Base-by-base conservation (phyloP, 1,139 yeast genomes). In the Debaryomyces sp. region DNA sequence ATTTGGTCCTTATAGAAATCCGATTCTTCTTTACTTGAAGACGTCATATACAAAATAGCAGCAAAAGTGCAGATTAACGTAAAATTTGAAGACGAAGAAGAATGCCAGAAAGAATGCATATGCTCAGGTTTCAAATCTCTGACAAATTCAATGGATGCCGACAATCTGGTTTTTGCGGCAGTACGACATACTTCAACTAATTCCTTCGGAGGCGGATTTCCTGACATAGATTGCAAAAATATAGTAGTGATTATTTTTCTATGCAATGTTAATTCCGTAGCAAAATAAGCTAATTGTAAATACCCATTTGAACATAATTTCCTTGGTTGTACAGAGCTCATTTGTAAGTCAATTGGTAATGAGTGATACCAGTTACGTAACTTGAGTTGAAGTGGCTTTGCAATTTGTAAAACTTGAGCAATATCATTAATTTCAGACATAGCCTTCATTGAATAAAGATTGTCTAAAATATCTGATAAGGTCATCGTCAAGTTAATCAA, bases 21-120 rank as follows among this genome's bases (percentile, higher is more conserved):
- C 0, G 87, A 78, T 59, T 89, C 96, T 49, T 83, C 89, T 18
- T 77, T 66, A 3, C 78, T 65, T 9, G 76, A 69, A 0, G 91
- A 71, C 0, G 92, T 84, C 29, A 84, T 82, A 59, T 78, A 88
- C 48, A 91, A 69, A 8, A 91, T 71, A 0, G 95, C 86, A 0
- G 96, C 96, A 75, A 91, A 91, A 0, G 94, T 82, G 2, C 96
- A 96, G 47, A 90, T 88, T 41, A 89, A 68, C 3, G 96, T 85
- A 54, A 91, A 82, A 60, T 87, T 89, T 9, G 89, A 79, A 0
- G 92, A 77, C 0, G 96, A 80, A 4, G 91, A 84, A 2, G 91
- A 81, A 65, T 88, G 94, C 97, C 97, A 91, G 66, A 89, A 90
- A 8, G 95, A 82, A 61, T 85, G 91, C 45, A 88, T 80, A 61